Conservation (phyloP, 768 basidiomycete genomes). For the Trametes punicea region DNA sequence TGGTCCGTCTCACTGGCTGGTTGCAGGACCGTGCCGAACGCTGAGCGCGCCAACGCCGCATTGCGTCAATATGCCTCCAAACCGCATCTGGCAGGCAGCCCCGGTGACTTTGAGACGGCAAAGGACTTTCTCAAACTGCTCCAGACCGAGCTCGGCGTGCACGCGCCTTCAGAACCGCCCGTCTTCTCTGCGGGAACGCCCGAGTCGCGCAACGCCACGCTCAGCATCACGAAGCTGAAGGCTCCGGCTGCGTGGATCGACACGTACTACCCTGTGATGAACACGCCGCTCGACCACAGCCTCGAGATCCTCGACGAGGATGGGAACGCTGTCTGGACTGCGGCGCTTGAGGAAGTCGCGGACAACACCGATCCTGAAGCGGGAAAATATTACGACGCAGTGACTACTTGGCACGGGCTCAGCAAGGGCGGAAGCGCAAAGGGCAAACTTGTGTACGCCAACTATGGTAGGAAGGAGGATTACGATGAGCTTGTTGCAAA, state of each 20-base stretch:
- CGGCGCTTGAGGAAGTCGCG: constrained; percentile 71
- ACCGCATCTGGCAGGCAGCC: constrained; percentile 62
- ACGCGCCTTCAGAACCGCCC: constrained; percentile 40
- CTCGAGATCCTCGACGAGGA: constrained; percentile 62
- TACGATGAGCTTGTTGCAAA: constrained; percentile 60
- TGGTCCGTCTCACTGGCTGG: not conserved
- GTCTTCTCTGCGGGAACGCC: constrained; percentile 70
- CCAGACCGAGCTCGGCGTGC: constrained; percentile 59
- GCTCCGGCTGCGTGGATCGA: constrained; percentile 78
- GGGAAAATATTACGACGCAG: constrained; percentile 56
- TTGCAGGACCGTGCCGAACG: constrained; percentile 48
- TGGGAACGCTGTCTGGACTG: constrained; percentile 57
- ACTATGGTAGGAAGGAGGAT: constrained; percentile 76
- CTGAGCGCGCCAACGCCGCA: constrained; percentile 45
- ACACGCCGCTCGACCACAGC: constrained; percentile 67
- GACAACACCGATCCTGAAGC: constrained; percentile 75
- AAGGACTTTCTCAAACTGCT: constrained; percentile 64
- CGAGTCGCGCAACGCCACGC: constrained; percentile 65
- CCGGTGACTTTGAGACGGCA: constrained; percentile 57
- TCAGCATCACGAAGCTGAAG: constrained; percentile 42
- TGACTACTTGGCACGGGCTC: constrained; percentile 86
- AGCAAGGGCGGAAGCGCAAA: constrained; percentile 73
- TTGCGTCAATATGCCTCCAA: constrained; percentile 51
- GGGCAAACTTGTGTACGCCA: constrained; percentile 72
- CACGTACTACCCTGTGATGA: constrained; percentile 84